Base-by-base conservation (phyloP, 1,284 basidiomycete genomes). In the Takashimella koratensis region DNA sequence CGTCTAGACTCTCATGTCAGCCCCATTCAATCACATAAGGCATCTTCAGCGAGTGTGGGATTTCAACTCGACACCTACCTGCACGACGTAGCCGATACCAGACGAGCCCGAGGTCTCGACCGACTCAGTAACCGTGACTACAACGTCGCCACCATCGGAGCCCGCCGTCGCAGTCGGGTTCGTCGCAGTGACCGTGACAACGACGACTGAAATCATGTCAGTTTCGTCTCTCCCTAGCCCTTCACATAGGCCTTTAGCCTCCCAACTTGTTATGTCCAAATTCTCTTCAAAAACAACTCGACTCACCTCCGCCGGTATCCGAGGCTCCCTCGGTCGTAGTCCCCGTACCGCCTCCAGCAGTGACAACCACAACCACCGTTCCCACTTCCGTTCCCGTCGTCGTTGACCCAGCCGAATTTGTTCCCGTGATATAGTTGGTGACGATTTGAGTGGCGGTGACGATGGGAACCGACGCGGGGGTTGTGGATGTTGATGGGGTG, bases 121-220 rank as follows among this genome's bases (percentile, higher is more conserved):
- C 13, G 56, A 57, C 25, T 54, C 43, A 3, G 60, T 62, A 12
- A 62, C 47, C 12, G 54, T 57, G 22, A 62, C 60, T 4, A 62
- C 44, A 2, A 62, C 60, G 4, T 59, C 22, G 2, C 60, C 60
- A 11, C 60, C 60, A 30, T 59, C 49, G 36, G 51, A 56, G 8
- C 55, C 60, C 21, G 54, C 51, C 2, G 52, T 52, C 6, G 57
- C 60, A 12, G 47, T 58, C 3, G 60, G 47, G 43, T 62, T 51
- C 12, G 60, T 62, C 5, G 54, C 60, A n/a, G 60, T 62, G 13
- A 62, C 49, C 3, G 57, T 59, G 4, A 62, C 60, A 19, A 59
- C 51, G 19, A 50, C 57, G 46, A 58, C 43, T 42, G 20, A 25
- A 21, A 50, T 10, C 45, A 1, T 22, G 21, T 52, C 19, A 21